phyloP scores from a whole-genome alignment of 1,284 basidiomycete genomes.

The Microbotryum scabiosae region DNA sequence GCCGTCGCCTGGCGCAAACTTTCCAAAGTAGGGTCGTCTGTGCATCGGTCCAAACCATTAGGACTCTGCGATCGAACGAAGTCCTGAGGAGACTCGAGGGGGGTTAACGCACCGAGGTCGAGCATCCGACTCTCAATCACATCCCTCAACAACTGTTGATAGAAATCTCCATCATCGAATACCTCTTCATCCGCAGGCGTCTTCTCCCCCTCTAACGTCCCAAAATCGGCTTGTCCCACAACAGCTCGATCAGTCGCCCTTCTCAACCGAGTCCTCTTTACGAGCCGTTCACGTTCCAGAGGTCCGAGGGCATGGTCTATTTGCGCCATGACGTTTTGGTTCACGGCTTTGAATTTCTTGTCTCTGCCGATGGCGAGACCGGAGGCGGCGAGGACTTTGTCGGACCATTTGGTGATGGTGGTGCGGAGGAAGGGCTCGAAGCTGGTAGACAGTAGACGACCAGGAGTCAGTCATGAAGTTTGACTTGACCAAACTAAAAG shows the following conservation, averaged over 20 bases:
- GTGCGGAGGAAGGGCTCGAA: constrained; percentile 49
- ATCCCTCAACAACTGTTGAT: constrained; percentile 77
- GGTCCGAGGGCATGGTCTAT: constrained; percentile 61
- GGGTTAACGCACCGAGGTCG: constrained; percentile 27
- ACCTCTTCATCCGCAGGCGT: constrained; percentile 46
- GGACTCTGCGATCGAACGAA: no score
- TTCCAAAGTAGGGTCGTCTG: constrained; percentile 28
- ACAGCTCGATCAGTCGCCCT: constrained; percentile 44
- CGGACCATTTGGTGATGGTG: constrained; percentile 81
- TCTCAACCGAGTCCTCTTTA: constrained; percentile 37
- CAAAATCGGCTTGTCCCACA: constrained; percentile 33
- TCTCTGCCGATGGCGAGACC: constrained; percentile 41
- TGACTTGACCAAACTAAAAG: background rate
- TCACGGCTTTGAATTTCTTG: constrained; percentile 51
- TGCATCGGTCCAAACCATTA: background rate
- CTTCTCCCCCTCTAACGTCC: constrained; percentile 37
- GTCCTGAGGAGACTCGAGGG: background rate
- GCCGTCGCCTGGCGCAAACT: constrained; percentile 48
- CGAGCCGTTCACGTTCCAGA: constrained; percentile 30
- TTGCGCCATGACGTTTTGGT: constrained; percentile 60
- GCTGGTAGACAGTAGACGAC: constrained; percentile 2
- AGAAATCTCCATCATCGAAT: constrained; percentile 85
- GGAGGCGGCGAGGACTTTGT: constrained; percentile 83
- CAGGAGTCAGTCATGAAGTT: background rate
- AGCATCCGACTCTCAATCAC: constrained; percentile 58